Base-by-base conservation (phyloP, 1,284 basidiomycete genomes). In the Austroboletus niveus region DNA sequence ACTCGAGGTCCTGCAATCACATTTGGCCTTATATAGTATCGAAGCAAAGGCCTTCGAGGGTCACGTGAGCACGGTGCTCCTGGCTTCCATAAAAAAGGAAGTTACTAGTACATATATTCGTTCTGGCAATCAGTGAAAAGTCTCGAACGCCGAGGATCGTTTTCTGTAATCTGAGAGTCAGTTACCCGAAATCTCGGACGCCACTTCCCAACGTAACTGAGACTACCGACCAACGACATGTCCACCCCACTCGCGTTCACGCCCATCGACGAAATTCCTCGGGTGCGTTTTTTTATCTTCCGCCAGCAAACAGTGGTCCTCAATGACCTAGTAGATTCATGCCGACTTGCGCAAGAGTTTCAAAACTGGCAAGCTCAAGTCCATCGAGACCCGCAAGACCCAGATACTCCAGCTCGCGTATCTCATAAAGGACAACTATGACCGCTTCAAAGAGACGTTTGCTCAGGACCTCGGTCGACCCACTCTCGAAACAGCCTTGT, bases 361-460 rank as follows among this genome's bases (percentile, higher is more conserved):
- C 67, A 69, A 68, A 40, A 72, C 78, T 3, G 84, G 86, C 17
- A 87, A 82, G 62, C 75, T 80, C 42, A 80, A 72, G 60, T 70
- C 78, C 14, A 72, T 89, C 46, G 75, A 74, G 14, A 86, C 78
- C 60, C 75, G 87, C 60, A 87, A 82, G 66, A 76, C 81, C 48
- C 85, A 87, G 65, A 74, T 89, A 11, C 74, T 82, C 4, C 78
- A 85, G 57, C 75, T 89, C 7, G 79, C 73, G 8, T 86, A 89
- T 61, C 68, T 88, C 57, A 20, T 89, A 58, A 74, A 85, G 58
- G 87, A 89, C 66, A 88, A 89, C 62, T 59, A 70, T 8, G 65
- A 77, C 30, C 73, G 70, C 15, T 80, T 89, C 59, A 73, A 78
- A 42, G 73, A 80, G n/a, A 72, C 85, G 0, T 62, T 87, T 45